Percentiles rank a stretch among this genome's conserved stretches.
Conservation (phyloP, 2,329 filamentous ascomycete genomes). For the Microcyclosporella mali region DNA sequence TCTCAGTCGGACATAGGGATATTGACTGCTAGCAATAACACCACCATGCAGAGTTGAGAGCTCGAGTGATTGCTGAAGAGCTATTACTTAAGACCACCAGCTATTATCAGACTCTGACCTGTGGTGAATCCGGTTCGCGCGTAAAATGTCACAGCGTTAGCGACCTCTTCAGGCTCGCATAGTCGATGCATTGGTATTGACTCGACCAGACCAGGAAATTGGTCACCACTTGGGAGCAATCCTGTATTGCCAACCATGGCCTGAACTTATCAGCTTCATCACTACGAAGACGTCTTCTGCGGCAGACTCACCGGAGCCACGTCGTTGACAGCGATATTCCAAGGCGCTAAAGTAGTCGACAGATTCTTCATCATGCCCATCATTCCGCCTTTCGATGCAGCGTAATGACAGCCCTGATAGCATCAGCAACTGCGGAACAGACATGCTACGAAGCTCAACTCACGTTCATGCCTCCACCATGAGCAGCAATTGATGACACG, state of each 20-base stretch:
- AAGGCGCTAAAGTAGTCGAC: constrained; percentile 52
- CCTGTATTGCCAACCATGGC: constrained; percentile 55
- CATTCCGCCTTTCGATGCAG: constrained; percentile 39
- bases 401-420: constrained; percentile 21
- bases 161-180: constrained; percentile 53
- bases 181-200: constrained; percentile 54
- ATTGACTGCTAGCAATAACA: too few relatives aligned
- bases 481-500: constrained; percentile 57
- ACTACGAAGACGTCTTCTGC: background rate
- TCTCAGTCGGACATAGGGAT: too few relatives aligned
- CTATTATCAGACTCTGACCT: constrained; percentile 21
- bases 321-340: constrained; percentile 61
- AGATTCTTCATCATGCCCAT: constrained; percentile 62
- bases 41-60: too few relatives aligned
- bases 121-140: constrained; percentile 47
- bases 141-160: constrained; percentile 54
- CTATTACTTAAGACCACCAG: constrained; percentile 20
- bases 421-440: constrained; percentile 15
- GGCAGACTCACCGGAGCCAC: constrained; percentile 46
- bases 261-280: background rate
- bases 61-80: too few relatives aligned
- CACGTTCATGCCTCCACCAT: constrained; percentile 58
- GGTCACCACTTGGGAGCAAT: constrained; percentile 52
- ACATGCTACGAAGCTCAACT: constrained; percentile 36
- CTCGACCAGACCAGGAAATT: constrained; percentile 49